Evolutionary conservation across 2,329 filamentous ascomycete species (phyloP), one percentile per base, ranked within the genome.

Genomic region (Aspergillus novofumigatus): DNA sequence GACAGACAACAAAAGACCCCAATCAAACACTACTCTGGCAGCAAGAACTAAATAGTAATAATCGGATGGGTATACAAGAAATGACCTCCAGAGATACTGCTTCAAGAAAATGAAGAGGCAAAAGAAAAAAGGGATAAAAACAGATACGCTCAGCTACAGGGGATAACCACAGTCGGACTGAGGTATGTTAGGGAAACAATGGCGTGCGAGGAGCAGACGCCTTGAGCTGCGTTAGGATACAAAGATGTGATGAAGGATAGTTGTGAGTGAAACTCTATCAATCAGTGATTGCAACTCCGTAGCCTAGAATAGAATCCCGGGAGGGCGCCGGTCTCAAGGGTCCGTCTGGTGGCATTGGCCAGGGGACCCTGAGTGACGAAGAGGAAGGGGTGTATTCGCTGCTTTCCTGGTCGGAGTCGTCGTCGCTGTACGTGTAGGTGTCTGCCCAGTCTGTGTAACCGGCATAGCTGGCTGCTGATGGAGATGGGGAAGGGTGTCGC

Each of bases 401-500:
- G 8, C 47, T 52, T 20, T 66, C 59, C 35, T 29, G 28, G 20
- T 65, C 64, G 6, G 64, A 62, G 35, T 65, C 64, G 38, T 57
- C 62, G 44, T 48, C 26, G 55, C 56, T n/a, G 51, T 7, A 38
- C 5, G 14, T 38, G 47, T 61, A 53, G 5, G 48, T 55, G 17
- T 59, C 53, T 1, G 38, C 47, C 28, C 17, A 51, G 20, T 59
- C 56, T 20, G 55, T 35, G 11, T 57, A 57, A n/a, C 62, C 57
- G 23, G 59, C 20, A 23, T 14, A 53, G 41, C 51, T 57, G 6
- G 55, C 26, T 2, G 45, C 45, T 7, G 56, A 62, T 35, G 58
- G 28, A 2, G 59, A 47, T 9, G 57, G 54, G 2, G 57, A 59
- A n/a, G 52, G 44, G 7, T 41, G 50, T 0, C 55, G 59, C 41